phyloP scores from a whole-genome alignment of 78 protist genomes.

The Dictyostelium brefeldianum region DNA sequence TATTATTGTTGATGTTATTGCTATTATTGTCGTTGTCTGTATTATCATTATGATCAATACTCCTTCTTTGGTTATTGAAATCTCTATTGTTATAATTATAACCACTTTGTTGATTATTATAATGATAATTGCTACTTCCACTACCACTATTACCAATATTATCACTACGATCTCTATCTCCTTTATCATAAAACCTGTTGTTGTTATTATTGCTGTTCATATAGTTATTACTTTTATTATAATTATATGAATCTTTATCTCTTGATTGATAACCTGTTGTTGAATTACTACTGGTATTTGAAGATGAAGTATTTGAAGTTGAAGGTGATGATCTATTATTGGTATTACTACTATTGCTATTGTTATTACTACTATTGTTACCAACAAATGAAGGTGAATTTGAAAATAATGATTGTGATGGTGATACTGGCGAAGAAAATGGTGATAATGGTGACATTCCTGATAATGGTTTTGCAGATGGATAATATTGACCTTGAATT shows the following conservation, averaged over 20 bases:
- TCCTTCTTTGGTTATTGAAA: too few relatives aligned
- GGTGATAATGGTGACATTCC: conserved; percentile 11
- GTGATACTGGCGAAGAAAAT: conserved; percentile 4
- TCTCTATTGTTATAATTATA: neutral
- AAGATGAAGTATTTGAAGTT: neutral
- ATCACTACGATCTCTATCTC: neutral
- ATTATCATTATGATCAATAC: neutral
- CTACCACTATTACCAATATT: too few relatives aligned
- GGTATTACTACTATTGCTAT: neutral
- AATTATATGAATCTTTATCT: too few relatives aligned
- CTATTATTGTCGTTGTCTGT: neutral
- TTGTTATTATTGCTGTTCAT: neutral
- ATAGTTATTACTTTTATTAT: too few relatives aligned
- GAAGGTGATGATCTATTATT: neutral
- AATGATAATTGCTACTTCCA: neutral
- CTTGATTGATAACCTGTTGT: neutral
- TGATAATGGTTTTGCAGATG: neutral
- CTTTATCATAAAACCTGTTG: neutral
- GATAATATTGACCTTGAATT: neutral
- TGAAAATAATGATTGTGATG: neutral
- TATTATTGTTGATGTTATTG: neutral
- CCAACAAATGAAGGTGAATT: neutral
- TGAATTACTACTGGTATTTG: neutral
- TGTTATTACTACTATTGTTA: neutral
- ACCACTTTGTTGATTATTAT: neutral